Evolutionary conservation across 1,284 basidiomycete genomes (phyloP), one percentile per base, ranked within the genome.

Genomic region (Boletus albobrunnescens): DNA sequence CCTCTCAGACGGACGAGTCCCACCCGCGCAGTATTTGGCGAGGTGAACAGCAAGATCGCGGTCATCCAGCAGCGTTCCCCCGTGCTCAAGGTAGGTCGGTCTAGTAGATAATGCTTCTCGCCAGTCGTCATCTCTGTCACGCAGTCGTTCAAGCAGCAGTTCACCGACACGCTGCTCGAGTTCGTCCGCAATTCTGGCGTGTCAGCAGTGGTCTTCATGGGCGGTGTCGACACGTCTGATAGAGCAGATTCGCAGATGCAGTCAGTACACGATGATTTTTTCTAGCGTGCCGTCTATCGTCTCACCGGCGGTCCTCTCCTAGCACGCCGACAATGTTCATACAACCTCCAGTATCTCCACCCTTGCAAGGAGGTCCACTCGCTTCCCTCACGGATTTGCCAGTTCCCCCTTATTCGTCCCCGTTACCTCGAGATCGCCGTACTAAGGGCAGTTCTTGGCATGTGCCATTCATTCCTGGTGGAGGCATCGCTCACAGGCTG

Each of bases 11-110:
- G 16, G 27, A 44, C 43, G 36, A 30, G 7, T 47, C 22, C 4
- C 24, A 6, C 31, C 30, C 24, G n/a, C 3, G 1, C 49, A 89
- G 87, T 91, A 13, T 90, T 82, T 56, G 82, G 84, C 4, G 74
- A 70, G 36, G 60, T 71, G 28, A 72, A 70, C 8, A 57, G 66
- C 36, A 64, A 75, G 39, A 50, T 87, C 16, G 70, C 79, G 16
- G 70, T 88, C 40, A 62, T 89, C 13, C 88, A 89, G 56, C 88
- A 91, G 57, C 71, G 87, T 47, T 88, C 88, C 10, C 89, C 88
- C 11, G 78, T 78, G 2, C 63, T 91, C 47, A 87, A 87, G 71
- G 87, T 83, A 44, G 17, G 64, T 55, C 17, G 10, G 17, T 30
- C 27, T 6, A 9, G 19, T 24, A 5, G 20, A 44, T 27, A 8